phyloP scores from a whole-genome alignment of 768 basidiomycete species.

The Tulasnella sp. region DNA sequence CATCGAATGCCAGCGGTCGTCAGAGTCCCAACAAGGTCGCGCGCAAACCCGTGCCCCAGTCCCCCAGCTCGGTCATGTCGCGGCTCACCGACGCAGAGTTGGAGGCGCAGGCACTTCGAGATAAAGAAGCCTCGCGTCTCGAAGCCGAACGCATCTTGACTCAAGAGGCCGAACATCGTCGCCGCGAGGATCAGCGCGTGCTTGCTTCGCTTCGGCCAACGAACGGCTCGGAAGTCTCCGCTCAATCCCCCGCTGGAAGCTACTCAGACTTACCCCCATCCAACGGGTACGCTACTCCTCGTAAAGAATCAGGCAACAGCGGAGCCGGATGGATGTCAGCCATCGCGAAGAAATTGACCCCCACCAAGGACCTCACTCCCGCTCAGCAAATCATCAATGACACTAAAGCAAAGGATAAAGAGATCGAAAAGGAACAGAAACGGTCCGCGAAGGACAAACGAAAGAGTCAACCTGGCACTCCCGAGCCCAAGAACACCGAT shows the following conservation, averaged over 20 bases:
- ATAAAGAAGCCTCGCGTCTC: constrained; percentile 60
- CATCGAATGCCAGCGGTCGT: neutral
- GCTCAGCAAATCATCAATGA: constrained; percentile 75
- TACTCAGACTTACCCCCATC: neutral
- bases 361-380: constrained; percentile 60
- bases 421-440: constrained; percentile 20
- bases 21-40: neutral
- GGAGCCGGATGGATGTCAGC: constrained; percentile 54
- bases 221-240: neutral
- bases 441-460: constrained; percentile 20
- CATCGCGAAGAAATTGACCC: constrained; percentile 64
- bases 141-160: constrained; percentile 72
- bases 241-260: neutral
- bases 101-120: constrained; percentile 67
- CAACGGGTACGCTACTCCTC: constrained; percentile 1
- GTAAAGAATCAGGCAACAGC: neutral
- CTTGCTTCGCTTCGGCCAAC: constrained; percentile 47
- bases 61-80: neutral
- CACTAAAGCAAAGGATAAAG: constrained; percentile 51
- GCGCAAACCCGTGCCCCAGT: neutral
- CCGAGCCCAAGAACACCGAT: constrained; percentile 44
- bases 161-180: constrained; percentile 51
- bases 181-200: constrained; percentile 65
- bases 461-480: constrained; percentile 43
- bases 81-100: constrained; percentile 55